These are phyloP conservation scores for Camelina sativa DNA, from an alignment of 345 rosid genomes.

Conservation along the genomic window DNA sequence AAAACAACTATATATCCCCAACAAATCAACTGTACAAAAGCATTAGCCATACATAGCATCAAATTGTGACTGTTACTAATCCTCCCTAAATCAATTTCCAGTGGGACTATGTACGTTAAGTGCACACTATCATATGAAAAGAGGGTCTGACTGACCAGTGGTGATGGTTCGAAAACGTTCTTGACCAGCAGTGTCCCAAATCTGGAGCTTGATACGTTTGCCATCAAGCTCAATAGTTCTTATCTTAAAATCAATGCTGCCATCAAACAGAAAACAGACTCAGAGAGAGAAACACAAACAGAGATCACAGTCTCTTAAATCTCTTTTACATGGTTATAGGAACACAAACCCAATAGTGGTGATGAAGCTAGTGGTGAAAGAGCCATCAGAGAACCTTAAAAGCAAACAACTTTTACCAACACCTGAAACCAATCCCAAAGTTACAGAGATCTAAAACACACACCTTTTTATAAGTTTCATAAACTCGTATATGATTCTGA, in stretches of 20 bases:
- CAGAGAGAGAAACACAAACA: constrained; percentile 21
- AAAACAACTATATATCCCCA: background rate
- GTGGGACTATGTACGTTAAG: background rate
- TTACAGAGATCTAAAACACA: constrained; percentile 20
- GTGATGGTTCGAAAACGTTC: constrained; percentile 89
- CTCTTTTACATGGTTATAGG: background rate
- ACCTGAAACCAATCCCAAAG: constrained; percentile 46
- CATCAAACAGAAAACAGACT: background rate
- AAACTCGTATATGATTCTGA: background rate
- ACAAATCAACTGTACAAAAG: background rate
- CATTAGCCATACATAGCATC: constrained; percentile 16
- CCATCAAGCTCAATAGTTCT: constrained; percentile 84
- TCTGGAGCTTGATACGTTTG: constrained; percentile 74
- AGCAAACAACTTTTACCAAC: constrained; percentile 98
- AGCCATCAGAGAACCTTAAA: constrained; percentile 90
- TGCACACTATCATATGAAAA: background rate
- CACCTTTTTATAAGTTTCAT: background rate
- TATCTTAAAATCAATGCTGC: constrained; percentile 82
- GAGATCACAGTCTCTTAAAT: constrained; percentile 7
- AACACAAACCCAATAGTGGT: constrained; percentile 87
- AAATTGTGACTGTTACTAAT: background rate
- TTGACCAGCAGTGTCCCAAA: constrained; percentile 90
- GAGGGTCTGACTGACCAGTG: constrained; percentile 58
- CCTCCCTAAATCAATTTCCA: background rate
- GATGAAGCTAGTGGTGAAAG: constrained; percentile 96